phyloP scores from a whole-genome alignment of 2,329 filamentous ascomycete genomes.

The Chalara sp. region DNA sequence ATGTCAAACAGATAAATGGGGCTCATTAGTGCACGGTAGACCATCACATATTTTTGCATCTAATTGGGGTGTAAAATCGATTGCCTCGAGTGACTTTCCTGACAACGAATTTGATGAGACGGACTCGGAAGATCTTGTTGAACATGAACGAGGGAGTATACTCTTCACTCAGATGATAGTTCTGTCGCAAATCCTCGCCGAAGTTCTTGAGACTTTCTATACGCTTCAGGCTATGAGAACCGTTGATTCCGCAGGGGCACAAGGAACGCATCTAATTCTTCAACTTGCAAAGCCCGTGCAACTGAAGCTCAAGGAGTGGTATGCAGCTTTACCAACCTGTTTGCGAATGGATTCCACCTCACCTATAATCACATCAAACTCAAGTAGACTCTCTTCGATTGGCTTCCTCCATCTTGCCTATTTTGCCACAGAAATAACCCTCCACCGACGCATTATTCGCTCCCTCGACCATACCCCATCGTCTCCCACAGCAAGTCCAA shows the following conservation, averaged over 20 bases:
- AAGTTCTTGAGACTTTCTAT: conserved; percentile 79
- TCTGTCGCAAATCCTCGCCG: conserved; percentile 67
- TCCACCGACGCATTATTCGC: conserved; percentile 85
- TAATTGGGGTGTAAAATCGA: conserved; percentile 70
- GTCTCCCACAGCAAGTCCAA: conserved; percentile 30
- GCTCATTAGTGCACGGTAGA: conserved; percentile 74
- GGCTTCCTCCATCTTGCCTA: conserved; percentile 86
- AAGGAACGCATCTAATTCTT: conserved; percentile 67
- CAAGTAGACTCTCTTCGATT: conserved; percentile 47
- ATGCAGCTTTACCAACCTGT: conserved; percentile 53
- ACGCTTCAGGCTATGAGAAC: conserved; percentile 69
- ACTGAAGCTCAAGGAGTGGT: conserved; percentile 78
- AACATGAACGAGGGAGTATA: conserved; percentile 60
- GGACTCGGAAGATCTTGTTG: conserved; percentile 50
- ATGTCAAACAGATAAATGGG: conserved; percentile 65
- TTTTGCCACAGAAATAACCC: conserved; percentile 88
- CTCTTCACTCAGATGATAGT: conserved; percentile 71
- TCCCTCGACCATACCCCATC: conserved; percentile 51
- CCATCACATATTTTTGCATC: conserved; percentile 65
- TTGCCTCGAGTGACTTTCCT: conserved; percentile 64
- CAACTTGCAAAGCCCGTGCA: conserved; percentile 76
- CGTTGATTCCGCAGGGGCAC: conserved; percentile 57
- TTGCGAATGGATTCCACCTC: conserved; percentile 59
- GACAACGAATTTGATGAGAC: conserved; percentile 63
- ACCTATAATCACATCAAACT: conserved; percentile 36